Base-by-base conservation (phyloP, 169 alveolate species). In the Plasmodium gallinaceum region DNA sequence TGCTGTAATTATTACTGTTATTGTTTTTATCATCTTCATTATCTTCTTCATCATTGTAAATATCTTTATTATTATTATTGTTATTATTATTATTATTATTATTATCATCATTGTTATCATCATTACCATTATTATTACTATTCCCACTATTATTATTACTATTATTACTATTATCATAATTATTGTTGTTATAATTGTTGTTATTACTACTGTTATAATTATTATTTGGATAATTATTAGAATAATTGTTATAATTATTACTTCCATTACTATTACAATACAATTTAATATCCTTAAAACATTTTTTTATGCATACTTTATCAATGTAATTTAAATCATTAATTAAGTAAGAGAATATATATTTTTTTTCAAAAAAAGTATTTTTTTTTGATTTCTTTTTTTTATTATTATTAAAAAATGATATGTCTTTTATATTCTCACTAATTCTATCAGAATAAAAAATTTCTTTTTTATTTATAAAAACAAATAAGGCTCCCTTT, bases 1-100 rank as follows among this genome's bases (percentile, higher is more conserved):
- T 54, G 14, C 14, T 65, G 57, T 65, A 20, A 65, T 18, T 39
- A 37, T 65, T 65, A 42, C 24, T 39, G 16, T 58, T 37, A 74
- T 74, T 48, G n/a, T 18, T 14, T n/a, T 43, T 10, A 3, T 52
- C 68, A 4, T 51, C 24, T 7, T 26, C 66, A 51, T 52, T 71
- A 26, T 51, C 37, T 20, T 26, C 46, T 9, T n/a, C 37, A 24
- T 52, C 52, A 20, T 20, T 20, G 18, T 45, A 52, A 18, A 9
- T 43, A 20, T 39, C 73, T 24, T 39, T 45, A 18, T 18, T 22
- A 43, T 61, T 51, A 26, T 26, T 43, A 68, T 58, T 9, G 20
- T 22, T 22, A 37, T 54, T 71, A 22, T 62, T 61, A 8, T 70
- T 42, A 45, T 57, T 46, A 16, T 78, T 78, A 9, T 60, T 48